phyloP scores from a whole-genome alignment of 2,329 filamentous ascomycete genomes.

The Ophiocordyceps camponoti-saundersi region DNA sequence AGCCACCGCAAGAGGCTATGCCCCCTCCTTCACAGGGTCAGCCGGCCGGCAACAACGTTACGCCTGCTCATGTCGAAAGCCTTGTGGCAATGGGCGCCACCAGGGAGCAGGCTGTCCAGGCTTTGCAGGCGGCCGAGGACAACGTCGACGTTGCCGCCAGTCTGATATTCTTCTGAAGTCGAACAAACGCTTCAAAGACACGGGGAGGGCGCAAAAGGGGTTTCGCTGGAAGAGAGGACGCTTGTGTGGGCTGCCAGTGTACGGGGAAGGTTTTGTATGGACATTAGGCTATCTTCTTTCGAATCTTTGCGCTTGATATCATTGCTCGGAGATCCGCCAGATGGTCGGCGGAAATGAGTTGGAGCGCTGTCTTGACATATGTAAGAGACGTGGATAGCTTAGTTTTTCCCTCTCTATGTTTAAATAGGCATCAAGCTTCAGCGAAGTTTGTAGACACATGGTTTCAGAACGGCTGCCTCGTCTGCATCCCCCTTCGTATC shows the following conservation, averaged over 20 bases:
- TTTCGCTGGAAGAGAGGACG: neutral
- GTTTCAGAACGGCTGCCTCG: conserved; percentile 59
- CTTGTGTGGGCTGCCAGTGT: neutral
- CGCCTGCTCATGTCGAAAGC: conserved; percentile 54
- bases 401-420: neutral
- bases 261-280: too few species aligned
- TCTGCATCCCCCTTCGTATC: conserved; percentile 41
- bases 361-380: neutral
- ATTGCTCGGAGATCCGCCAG: neutral
- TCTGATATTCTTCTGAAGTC: conserved; percentile 5
- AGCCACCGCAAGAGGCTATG: conserved; percentile 8
- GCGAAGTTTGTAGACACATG: conserved; percentile 87
- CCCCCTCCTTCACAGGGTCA: conserved; percentile 8
- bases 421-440: conserved; percentile 18
- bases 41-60: conserved; percentile 19
- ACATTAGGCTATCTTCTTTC: too few species aligned
- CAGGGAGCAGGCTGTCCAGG: conserved; percentile 58
- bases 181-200: neutral
- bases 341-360: neutral
- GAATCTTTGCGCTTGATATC: too few species aligned
- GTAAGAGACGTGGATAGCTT: neutral
- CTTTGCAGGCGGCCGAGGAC: conserved; percentile 66
- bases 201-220: too few species aligned
- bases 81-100: conserved; percentile 65
- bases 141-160: conserved; percentile 50